Conservation (phyloP, 2,329 filamentous ascomycete species). For the Penicillium sclerotiorum region DNA sequence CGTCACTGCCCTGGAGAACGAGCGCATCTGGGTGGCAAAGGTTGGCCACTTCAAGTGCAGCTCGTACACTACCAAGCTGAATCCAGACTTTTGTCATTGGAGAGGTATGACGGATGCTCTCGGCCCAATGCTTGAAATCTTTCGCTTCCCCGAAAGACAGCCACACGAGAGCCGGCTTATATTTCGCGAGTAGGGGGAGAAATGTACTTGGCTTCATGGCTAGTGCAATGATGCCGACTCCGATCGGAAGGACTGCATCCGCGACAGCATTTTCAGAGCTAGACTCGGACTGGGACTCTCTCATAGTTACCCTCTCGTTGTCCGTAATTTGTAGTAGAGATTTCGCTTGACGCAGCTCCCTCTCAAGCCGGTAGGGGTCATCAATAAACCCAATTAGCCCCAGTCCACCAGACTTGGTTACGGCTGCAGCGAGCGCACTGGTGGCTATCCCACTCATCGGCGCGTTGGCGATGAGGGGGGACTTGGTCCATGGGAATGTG, state of each 20-base stretch:
- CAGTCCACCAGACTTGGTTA: conserved; percentile 17
- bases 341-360: background rate
- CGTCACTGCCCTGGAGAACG: conserved; percentile 20
- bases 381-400: conserved; percentile 22
- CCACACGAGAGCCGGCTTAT: conserved; percentile 18
- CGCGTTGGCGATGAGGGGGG: conserved; percentile 17
- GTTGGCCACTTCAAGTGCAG: conserved; percentile 12
- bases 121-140: conserved; percentile 11
- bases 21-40: conserved; percentile 16
- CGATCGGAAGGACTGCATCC: conserved; percentile 8
- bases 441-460: conserved; percentile 21
- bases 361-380: conserved; percentile 1
- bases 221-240: conserved; percentile 14
- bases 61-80: conserved; percentile 12
- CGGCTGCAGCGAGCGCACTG: conserved; percentile 13
- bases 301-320: too few species aligned
- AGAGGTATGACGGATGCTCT: conserved; percentile 9
- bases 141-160: conserved; percentile 15
- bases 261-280: background rate
- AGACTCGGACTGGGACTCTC: too few species aligned
- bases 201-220: conserved; percentile 6
- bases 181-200: conserved; percentile 9
- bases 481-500: conserved; percentile 19
- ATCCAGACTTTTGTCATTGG: conserved; percentile 16
- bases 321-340: background rate